Evolutionary conservation across 129 eudicot genomes (phyloP).

Genomic region (Escallonia rubra): DNA sequence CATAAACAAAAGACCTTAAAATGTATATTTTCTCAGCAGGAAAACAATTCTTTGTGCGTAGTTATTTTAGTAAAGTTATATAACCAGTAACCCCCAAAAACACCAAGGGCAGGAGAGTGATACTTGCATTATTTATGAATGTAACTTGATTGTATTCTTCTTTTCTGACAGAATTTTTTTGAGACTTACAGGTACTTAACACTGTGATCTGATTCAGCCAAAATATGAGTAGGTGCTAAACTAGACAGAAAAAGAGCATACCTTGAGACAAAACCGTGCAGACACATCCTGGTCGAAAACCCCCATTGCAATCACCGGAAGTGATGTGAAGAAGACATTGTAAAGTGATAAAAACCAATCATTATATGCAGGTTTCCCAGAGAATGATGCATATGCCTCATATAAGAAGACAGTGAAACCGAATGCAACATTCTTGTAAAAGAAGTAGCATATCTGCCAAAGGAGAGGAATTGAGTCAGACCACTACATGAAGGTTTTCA

Average conservation of each 20-base stretch:
- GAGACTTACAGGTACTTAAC: too few relatives aligned
- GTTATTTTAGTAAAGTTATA: too few relatives aligned
- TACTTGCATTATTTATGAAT: too few relatives aligned
- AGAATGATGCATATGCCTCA: conserved; percentile 77
- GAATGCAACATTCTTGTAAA: conserved; percentile 78
- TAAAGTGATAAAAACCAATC: conserved; percentile 93
- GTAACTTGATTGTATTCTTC: too few relatives aligned
- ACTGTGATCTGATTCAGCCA: neutral
- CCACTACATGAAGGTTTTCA: neutral
- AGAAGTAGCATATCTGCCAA: conserved; percentile 91
- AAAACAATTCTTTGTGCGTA: too few relatives aligned
- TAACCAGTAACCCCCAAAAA: too few relatives aligned
- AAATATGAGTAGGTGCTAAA: neutral
- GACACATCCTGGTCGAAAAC: conserved; percentile 98
- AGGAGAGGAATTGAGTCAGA: conserved; percentile 6
- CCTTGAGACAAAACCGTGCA: conserved; percentile 84
- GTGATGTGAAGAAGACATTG: conserved; percentile 91
- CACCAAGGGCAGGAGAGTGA: too few relatives aligned
- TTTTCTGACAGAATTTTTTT: too few relatives aligned
- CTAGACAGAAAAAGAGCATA: conserved; percentile 13
- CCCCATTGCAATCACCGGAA: conserved; percentile 91
- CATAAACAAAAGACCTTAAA: too few relatives aligned
- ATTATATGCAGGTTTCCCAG: conserved; percentile 83
- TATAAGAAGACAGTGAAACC: conserved; percentile 75
- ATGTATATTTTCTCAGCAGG: too few relatives aligned